Base-by-base conservation (phyloP, 106 monocot species). In the Xerophyta viscosa region DNA sequence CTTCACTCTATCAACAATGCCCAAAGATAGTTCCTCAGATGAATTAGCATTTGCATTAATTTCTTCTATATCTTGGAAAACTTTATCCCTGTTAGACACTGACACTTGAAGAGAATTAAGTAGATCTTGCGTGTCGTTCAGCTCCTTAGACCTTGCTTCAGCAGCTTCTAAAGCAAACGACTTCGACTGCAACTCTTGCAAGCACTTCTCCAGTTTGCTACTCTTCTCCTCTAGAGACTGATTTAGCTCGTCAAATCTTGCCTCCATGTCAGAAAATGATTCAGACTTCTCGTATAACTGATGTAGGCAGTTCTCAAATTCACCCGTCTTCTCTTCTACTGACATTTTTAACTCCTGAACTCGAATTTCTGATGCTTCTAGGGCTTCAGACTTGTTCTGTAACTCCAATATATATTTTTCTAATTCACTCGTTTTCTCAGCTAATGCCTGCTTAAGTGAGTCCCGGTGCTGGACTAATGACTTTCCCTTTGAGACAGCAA, bases 401-500 rank as follows among this genome's bases (percentile, higher is more conserved):
- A 93, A 77, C 53, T 88, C 80, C 20, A 48, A 48, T 55, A 60
- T 47, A 57, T 74, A 81, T 18, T 62, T 74, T 52, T 96, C 85
- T 54, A 89, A 70, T 68, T 81, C 85, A 52, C 15, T 44, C 5
- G 71, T 69, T 51, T 79, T 89, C 37, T 89, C 85, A 52, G 70
- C 71, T 57, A 96, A 74, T 44, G 73, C 64, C n/a, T 85, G 81
- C 62, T 86, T 96, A 57, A 96, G 60, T 24, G 79, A 72, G 48
- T 96, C 96, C 41, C 96, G 84, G 4, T 88, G 75, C 52, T 96
- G 96, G 42, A 96, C 89, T 55, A 96, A 60, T 39, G 85, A 82
- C 54, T 96, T 96, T 0, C 96, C 96, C 52, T 96, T 96, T 24
- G 89, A 57, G 58, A 89, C 96, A 41, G 96, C 96, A 50, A 96